Evolutionary conservation across 2,329 filamentous ascomycete genomes (phyloP).

Genomic region (Sarocladium oryzae): DNA sequence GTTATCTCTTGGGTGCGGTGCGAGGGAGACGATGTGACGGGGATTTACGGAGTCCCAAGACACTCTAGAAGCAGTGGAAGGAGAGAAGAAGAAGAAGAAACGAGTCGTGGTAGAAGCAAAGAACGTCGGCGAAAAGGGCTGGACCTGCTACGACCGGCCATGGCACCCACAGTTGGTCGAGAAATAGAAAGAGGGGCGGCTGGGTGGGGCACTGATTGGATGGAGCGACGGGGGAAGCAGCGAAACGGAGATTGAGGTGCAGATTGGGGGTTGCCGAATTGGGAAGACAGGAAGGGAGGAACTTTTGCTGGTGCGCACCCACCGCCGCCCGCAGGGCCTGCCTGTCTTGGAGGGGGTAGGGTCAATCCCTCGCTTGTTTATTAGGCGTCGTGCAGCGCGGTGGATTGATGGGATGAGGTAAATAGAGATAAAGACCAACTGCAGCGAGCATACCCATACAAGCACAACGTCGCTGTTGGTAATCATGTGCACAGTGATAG

Average conservation of each 20-base stretch:
- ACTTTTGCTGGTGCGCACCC: constrained; percentile 14
- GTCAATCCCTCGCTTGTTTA: neutral
- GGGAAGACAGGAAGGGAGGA: constrained; percentile 10
- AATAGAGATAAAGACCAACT: too few species aligned
- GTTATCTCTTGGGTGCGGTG: neutral
- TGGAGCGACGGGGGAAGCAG: neutral
- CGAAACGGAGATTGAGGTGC: constrained; percentile 6
- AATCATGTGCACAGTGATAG: neutral
- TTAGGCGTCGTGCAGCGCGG: neutral
- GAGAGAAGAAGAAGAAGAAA: neutral
- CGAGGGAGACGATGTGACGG: neutral
- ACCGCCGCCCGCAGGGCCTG: constrained; percentile 3
- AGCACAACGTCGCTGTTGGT: too few species aligned
- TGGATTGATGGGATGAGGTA: neutral
- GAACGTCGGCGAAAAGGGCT: too few species aligned
- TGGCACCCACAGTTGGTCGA: too few species aligned
- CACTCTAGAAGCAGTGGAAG: constrained; percentile 1
- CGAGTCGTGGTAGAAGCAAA: neutral
- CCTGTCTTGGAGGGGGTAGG: neutral
- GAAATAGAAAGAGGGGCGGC: neutral
- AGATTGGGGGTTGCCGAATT: constrained; percentile 11
- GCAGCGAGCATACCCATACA: too few species aligned
- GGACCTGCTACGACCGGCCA: neutral
- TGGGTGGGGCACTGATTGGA: neutral
- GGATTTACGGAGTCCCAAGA: neutral